Conservation (phyloP, 441 rosid species). For the Erysimum pusillum region DNA sequence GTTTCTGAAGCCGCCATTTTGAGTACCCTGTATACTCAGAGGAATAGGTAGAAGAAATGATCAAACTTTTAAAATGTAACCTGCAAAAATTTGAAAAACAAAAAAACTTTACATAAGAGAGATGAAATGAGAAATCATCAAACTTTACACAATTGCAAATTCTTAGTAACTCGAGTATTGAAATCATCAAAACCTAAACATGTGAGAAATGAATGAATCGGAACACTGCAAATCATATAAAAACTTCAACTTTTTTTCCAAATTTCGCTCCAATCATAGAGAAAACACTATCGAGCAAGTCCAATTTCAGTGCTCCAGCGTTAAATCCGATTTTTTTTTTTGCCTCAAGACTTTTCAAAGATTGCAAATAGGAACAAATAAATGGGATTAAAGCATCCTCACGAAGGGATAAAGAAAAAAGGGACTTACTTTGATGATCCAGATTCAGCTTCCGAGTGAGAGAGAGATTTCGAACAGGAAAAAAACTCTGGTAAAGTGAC, state of each 20-base stretch:
- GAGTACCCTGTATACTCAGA: constrained; percentile 4
- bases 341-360: background rate
- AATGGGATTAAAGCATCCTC: background rate
- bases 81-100: constrained; percentile 15
- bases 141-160: constrained; percentile 23
- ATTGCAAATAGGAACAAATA: background rate
- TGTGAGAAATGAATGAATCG: background rate
- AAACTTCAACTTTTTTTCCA: background rate
- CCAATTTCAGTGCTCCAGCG: constrained; percentile 1
- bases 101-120: constrained; percentile 23
- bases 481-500: constrained; percentile 2
- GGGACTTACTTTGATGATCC: constrained; percentile 28
- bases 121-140: background rate
- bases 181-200: constrained; percentile 16
- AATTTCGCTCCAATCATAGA: background rate
- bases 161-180: background rate
- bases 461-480: background rate
- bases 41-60: background rate
- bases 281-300: background rate
- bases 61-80: background rate
- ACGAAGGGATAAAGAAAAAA: constrained; percentile 9
- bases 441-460: constrained; percentile 28
- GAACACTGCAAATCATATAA: background rate
- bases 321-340: background rate
- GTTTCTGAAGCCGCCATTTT: constrained; percentile 61